These are phyloP conservation scores for Yamadazyma diddensiae DNA, from an alignment of 1,139 yeast genomes.

Conservation along the genomic window DNA sequence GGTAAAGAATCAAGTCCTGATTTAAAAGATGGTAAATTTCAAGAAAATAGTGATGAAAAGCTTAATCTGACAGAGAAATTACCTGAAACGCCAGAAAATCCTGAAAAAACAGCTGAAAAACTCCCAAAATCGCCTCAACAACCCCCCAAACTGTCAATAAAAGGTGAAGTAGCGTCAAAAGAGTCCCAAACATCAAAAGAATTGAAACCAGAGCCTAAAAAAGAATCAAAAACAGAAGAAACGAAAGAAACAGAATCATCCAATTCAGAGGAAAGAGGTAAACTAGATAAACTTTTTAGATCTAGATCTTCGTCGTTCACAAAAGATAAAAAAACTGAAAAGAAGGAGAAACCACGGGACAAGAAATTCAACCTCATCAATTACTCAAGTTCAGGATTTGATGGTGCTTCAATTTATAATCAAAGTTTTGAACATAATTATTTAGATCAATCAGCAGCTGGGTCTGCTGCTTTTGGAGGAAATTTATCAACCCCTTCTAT, in stretches of 20 bases:
- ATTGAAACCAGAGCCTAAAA: not conserved
- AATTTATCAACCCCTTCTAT: constrained; percentile 4
- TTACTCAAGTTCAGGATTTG: constrained; percentile 15
- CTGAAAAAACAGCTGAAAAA: not conserved
- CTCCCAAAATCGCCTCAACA: not conserved
- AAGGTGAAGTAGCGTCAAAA: no score
- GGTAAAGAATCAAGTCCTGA: no score
- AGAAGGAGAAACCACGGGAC: constrained; percentile 9
- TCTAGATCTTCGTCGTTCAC: constrained; percentile 12
- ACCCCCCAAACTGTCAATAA: not conserved
- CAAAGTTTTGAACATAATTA: constrained; percentile 11
- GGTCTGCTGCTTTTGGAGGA: not conserved
- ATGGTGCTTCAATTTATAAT: constrained; percentile 13
- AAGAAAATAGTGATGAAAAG: not conserved
- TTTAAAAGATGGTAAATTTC: no score
- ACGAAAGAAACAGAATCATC: not conserved
- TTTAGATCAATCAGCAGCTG: constrained; percentile 5
- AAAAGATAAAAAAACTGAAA: constrained; percentile 3
- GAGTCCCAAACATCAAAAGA: not conserved
- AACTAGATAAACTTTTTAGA: constrained; percentile 14
- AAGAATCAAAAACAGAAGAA: not conserved
- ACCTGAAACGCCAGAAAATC: not conserved
- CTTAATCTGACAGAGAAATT: not conserved
- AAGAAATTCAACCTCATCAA: constrained; percentile 14
- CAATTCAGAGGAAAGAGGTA: constrained; percentile 7